These are phyloP conservation scores for Wickerhamiella siamensis DNA, from an alignment of 805 yeast genomes.

Conservation along the genomic window DNA sequence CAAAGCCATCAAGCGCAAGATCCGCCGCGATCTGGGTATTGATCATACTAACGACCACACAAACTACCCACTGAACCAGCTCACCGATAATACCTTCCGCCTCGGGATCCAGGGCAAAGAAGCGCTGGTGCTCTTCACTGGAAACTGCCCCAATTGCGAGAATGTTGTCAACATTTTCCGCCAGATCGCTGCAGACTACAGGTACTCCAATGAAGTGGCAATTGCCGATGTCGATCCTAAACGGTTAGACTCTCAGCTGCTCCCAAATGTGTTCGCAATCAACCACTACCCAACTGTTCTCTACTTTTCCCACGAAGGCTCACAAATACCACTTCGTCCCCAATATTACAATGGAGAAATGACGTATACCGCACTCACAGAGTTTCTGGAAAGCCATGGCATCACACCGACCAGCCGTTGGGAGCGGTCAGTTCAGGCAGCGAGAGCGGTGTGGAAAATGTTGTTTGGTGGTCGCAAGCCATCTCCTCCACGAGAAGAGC, in stretches of 20 bases:
- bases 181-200: constrained; percentile 23
- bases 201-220: constrained; percentile 17
- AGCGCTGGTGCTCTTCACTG: constrained; percentile 2
- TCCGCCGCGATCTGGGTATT: constrained; percentile 1
- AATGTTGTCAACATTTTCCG: constrained; percentile 24
- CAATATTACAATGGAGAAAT: not conserved
- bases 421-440: not conserved
- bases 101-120: constrained; percentile 2
- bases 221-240: constrained; percentile 5
- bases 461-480: not conserved
- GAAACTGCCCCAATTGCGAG: constrained; percentile 16
- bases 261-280: not conserved
- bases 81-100: not conserved
- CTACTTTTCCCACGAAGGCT: not conserved
- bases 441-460: not conserved
- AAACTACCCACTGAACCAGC: not conserved
- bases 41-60: not conserved
- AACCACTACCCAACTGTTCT: constrained; percentile 4
- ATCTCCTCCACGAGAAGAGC: constrained; percentile 16
- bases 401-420: not conserved
- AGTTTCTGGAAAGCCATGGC: not conserved
- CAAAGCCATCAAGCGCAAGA: not conserved
- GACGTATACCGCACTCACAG: not conserved
- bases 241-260: not conserved
- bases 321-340: not conserved